Base-by-base conservation (phyloP, 441 rosid genomes). In the Mallotus repandus region DNA sequence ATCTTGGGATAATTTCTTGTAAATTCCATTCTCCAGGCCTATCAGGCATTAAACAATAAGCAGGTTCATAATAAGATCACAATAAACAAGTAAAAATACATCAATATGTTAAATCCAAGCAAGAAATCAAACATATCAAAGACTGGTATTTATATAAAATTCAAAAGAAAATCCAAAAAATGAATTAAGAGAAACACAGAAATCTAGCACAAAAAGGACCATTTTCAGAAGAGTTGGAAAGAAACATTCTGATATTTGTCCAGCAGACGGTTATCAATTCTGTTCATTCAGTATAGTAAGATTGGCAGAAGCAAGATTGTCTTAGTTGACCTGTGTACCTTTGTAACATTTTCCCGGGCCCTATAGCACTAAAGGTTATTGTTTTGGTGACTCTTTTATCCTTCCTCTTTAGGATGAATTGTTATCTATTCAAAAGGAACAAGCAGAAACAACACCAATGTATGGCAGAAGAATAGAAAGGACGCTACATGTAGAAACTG, bases 1-100 rank as follows among this genome's bases (percentile, higher is more conserved):
- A 59, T 63, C 59, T 71, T 19, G 65, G 18, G 16, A 76, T 75
- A 59, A 83, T 55, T 19, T 70, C 58, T 22, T 46, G 59, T 29
- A 83, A 22, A 66, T 58, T 58, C 80, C 79, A 83, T 9, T 5
- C 2, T 10, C 0, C 55, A 63, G 83, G 81, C 80, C 83, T 80
- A 53, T 56, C 21, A 73, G 58, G 54, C 60, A 63, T 53, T 38
- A 11, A 45, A 50, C 70, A 53, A 61, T 69, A 53, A 72, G 58
- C 14, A 58, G 7, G 48, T 53, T 21, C 61, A 66, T 14, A 52
- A 15, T 15, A 0, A 52, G 29, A 32, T 63, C 6, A 52, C 18
- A 69, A 38, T 43, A 8, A 13, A 29, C 58, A 41, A 38, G 21
- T 38, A 43, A 21, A 41, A 5, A 21, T 35, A 48, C 46, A 62